Percentiles rank a stretch among this genome's conserved stretches.
Conservation (phyloP, 805 yeast genomes). For the Cyberlindnera japonica region DNA sequence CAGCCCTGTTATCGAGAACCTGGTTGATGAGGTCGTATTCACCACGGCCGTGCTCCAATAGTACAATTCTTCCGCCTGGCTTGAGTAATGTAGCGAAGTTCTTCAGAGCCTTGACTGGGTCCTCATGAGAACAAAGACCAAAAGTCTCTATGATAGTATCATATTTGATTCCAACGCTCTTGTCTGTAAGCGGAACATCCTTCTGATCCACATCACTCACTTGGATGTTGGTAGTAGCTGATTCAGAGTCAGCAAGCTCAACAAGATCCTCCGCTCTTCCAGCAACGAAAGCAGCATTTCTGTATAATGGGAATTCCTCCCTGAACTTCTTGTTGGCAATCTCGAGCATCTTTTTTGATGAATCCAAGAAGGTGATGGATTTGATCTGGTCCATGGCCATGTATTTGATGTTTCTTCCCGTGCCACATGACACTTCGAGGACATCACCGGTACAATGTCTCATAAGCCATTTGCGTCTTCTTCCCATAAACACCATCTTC, state of each 20-base stretch:
- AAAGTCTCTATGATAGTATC: slow-evolving; percentile 93
- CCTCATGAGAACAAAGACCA: slow-evolving; percentile 94
- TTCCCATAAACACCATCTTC: slow-evolving; percentile 42
- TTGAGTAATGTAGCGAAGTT: slow-evolving; percentile 70
- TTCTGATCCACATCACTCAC: slow-evolving; percentile 27
- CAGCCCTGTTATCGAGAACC: slow-evolving; percentile 78
- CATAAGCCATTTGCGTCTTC: slow-evolving; percentile 76
- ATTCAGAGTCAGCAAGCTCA: slow-evolving; percentile 41
- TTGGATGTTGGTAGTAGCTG: slow-evolving; percentile 8
- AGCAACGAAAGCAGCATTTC: slow-evolving; percentile 79
- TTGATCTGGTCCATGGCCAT: slow-evolving; percentile 54
- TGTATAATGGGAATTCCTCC: slow-evolving; percentile 59
- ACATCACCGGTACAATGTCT: slow-evolving; percentile 81
- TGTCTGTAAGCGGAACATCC: slow-evolving; percentile 23
- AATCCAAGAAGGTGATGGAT: slow-evolving; percentile 81
- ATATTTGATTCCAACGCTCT: slow-evolving; percentile 49
- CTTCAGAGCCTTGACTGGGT: slow-evolving; percentile 77
- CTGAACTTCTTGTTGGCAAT: slow-evolving; percentile 71
- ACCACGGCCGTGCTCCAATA: slow-evolving; percentile 92
- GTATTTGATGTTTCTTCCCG: slow-evolving; percentile 87
- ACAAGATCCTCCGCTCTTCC: slow-evolving; percentile 85
- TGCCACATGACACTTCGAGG: slow-evolving; percentile 91
- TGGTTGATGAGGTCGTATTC: slow-evolving; percentile 72
- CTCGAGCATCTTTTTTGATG: slow-evolving; percentile 83
- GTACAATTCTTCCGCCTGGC: slow-evolving; percentile 85